A percentile compares a stretch with the other conserved stretches of the same genome.
Evolutionary conservation across 192 early-diverging fungal species (phyloP).

Genomic region (Backusella psychrophila): DNA sequence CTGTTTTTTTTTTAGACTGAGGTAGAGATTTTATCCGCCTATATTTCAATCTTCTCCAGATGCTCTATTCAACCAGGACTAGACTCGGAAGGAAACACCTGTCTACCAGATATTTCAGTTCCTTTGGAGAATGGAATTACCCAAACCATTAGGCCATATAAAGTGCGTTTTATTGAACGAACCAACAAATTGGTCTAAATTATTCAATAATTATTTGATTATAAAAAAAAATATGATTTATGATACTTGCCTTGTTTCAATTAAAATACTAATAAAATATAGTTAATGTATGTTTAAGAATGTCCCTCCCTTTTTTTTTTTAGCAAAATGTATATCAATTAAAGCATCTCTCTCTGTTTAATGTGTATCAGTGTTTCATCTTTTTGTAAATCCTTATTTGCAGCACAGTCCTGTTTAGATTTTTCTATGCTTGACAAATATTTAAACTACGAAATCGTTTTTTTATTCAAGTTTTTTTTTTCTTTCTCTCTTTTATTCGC

Average conservation of each 20-base stretch:
- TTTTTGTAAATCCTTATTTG: neutral
- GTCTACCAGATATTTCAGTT: neutral
- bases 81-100: neutral
- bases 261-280: neutral
- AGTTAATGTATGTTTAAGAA: neutral
- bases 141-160: neutral
- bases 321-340: neutral
- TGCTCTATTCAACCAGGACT: neutral
- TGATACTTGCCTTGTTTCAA: too few species aligned
- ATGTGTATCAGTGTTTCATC: neutral
- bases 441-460: neutral
- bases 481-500: neutral
- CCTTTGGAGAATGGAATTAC: neutral
- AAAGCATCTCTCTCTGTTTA: neutral
- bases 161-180: neutral
- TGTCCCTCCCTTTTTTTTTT: too few species aligned
- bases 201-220: neutral
- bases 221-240: neutral
- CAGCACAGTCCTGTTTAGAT: neutral
- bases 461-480: neutral
- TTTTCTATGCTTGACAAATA: neutral
- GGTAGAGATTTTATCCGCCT: neutral
- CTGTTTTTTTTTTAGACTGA: neutral
- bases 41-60: neutral
- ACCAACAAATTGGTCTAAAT: neutral